Conservation (phyloP, 148 eudicot genomes). For the Dysphania ambrosioides region DNA sequence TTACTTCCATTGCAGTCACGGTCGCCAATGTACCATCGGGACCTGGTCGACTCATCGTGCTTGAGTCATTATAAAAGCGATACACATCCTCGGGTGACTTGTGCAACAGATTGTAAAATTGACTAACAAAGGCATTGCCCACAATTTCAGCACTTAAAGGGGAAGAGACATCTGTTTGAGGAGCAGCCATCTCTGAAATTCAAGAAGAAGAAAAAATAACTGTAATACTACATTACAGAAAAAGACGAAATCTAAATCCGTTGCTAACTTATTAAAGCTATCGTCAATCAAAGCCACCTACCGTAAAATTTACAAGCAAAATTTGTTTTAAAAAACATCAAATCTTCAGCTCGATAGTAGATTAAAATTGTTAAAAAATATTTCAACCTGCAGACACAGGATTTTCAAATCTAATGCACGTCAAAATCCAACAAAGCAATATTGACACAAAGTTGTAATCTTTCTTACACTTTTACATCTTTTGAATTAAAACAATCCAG, state of each 20-base stretch:
- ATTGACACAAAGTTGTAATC: too few species aligned
- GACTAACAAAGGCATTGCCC: slow-evolving; percentile 48
- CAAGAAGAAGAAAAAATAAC: neutral
- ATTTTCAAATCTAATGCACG: too few species aligned
- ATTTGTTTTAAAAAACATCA: too few species aligned
- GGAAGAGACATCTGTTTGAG: slow-evolving; percentile 20
- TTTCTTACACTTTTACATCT: too few species aligned
- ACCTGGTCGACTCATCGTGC: slow-evolving; percentile 50
- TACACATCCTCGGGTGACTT: slow-evolving; percentile 36
- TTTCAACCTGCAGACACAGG: too few species aligned
- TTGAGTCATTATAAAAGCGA: slow-evolving; percentile 53
- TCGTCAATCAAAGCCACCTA: too few species aligned
- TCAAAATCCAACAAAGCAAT: too few species aligned
- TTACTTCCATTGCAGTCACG: slow-evolving; percentile 46
- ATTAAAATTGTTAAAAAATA: too few species aligned
- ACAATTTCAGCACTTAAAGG: slow-evolving; percentile 31
- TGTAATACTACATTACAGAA: neutral
- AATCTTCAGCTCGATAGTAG: too few species aligned
- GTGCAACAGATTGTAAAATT: slow-evolving; percentile 44
- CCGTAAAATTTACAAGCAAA: too few species aligned
- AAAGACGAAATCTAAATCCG: neutral
- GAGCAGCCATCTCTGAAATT: slow-evolving; percentile 55
- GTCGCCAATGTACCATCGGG: slow-evolving; percentile 36
- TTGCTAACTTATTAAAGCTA: too few species aligned
- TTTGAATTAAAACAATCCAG: too few species aligned